Evolutionary conservation across 495 filamentous ascomycete species (phyloP), one percentile per base, ranked within the genome.

Genomic region (Apodospora peruviana): DNA sequence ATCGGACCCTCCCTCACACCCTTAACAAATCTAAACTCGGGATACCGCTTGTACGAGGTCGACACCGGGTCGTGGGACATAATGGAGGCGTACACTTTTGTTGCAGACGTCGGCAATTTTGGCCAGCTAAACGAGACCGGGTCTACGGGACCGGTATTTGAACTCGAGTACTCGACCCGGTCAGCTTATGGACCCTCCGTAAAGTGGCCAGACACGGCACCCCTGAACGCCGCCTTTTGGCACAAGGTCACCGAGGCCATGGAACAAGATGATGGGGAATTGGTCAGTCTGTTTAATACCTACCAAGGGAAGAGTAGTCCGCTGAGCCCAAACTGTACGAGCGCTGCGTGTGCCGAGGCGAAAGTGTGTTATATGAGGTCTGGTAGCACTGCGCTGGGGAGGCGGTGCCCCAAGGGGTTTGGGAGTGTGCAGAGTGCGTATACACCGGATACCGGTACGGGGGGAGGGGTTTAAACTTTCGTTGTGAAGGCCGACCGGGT

Each of bases 321-420:
- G 2, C 62, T 62, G 55, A 76, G 69, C 14, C 77, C 78, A 0
- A 70, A 69, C 18, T 84, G 80, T 48, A 72, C 69, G 12, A 79
- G 60, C 34, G 55, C 47, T 1, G 73, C 59, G 12, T 84, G 80
- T 53, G 67, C 69, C 17, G 45, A 54, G 37, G 77, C 78, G 2
- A 82, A 81, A 66, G 64, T 84, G 16, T 84, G 80, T 45, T 82
- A 83, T 51, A 82, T 82, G 65, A 60, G 79, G 7, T 76, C 71
- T 64, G 79, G 77, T 1, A 79, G 75, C 59, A 67, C 62, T 20
- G 70, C 74, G 3, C 52, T 82, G 49, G 79, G 77, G 1, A 61
- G 55, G 43, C 50, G 60, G 37, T 82, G 80, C 59, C 66, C 73
- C 8, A 72, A 74, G 48, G 76, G 77, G 55, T 79, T 61, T 55